These are phyloP conservation scores for Oryza longistaminata DNA, from an alignment of 176 grass and related monocot genomes.

Conservation along the genomic window DNA sequence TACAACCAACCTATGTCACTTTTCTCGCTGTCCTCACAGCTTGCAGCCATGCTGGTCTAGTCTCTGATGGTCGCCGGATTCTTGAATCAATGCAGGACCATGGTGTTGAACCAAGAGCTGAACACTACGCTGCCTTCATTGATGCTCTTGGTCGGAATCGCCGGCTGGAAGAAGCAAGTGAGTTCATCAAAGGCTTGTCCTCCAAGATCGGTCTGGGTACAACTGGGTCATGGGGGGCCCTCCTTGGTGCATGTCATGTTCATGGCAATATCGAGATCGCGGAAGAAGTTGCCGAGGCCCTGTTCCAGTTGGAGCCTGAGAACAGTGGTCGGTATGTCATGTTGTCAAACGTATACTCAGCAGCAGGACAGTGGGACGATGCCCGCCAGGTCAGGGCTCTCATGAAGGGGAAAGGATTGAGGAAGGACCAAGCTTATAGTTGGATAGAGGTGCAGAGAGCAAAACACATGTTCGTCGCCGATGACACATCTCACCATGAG, in stretches of 20 bases:
- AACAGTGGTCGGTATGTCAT: conserved; percentile 73
- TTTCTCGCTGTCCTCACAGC: conserved; percentile 67
- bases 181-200: conserved; percentile 56
- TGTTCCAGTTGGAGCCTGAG: conserved; percentile 60
- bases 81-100: conserved; percentile 61
- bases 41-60: conserved; percentile 72
- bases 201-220: conserved; percentile 40
- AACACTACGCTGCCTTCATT: conserved; percentile 60
- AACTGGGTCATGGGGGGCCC: conserved; percentile 59
- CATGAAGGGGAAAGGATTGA: conserved; percentile 71
- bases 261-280: conserved; percentile 74
- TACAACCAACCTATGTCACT: conserved; percentile 63
- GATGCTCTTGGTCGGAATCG: conserved; percentile 65
- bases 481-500: conserved; percentile 52
- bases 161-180: conserved; percentile 55
- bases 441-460: conserved; percentile 69
- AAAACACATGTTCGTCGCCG: conserved; percentile 60
- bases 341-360: conserved; percentile 76
- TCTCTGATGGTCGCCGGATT: conserved; percentile 45
- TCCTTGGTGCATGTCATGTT: conserved; percentile 65
- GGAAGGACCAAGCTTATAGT: conserved; percentile 70
- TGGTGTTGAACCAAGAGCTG: conserved; percentile 59
- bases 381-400: conserved; percentile 47
- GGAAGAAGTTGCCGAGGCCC: conserved; percentile 50
- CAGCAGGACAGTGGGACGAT: conserved; percentile 65